Percentiles rank a stretch among this genome's conserved stretches.
phyloP scores from a whole-genome alignment of 2,329 filamentous ascomycete genomes.

The Aspergillus pseudoviridinutans region DNA sequence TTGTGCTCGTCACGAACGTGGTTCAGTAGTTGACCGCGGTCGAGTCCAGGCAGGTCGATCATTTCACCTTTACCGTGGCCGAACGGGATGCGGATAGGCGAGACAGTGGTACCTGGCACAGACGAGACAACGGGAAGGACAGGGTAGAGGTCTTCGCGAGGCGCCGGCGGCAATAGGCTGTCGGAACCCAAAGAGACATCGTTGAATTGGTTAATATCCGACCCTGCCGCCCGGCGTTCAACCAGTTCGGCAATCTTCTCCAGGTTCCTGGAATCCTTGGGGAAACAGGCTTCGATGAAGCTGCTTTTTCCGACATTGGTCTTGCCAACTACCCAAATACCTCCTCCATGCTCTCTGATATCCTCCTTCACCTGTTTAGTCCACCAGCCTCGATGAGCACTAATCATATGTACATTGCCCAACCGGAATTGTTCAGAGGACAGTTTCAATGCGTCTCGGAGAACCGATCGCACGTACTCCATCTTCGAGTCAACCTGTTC shows the following conservation, averaged over 20 bases:
- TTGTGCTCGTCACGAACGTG: constrained; percentile 66
- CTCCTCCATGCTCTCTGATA: constrained; percentile 78
- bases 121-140: constrained; percentile 81
- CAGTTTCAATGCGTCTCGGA: constrained; percentile 71
- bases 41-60: constrained; percentile 85
- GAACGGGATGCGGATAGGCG: constrained; percentile 88
- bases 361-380: constrained; percentile 80
- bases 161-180: constrained; percentile 71
- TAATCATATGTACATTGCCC: constrained; percentile 83
- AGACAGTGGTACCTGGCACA: constrained; percentile 88
- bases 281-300: constrained; percentile 82
- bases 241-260: constrained; percentile 34
- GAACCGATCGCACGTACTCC: constrained; percentile 73
- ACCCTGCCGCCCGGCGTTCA: constrained; percentile 23
- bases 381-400: constrained; percentile 85
- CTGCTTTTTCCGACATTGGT: constrained; percentile 96
- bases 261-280: constrained; percentile 59
- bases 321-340: constrained; percentile 95
- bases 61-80: constrained; percentile 82
- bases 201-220: constrained; percentile 9
- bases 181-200: constrained; percentile 22
- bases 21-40: constrained; percentile 66
- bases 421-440: constrained; percentile 68
- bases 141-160: constrained; percentile 70
- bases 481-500: constrained; percentile 80